Conservation (phyloP, 768 basidiomycete genomes). For the Auriscalpium vulgare region DNA sequence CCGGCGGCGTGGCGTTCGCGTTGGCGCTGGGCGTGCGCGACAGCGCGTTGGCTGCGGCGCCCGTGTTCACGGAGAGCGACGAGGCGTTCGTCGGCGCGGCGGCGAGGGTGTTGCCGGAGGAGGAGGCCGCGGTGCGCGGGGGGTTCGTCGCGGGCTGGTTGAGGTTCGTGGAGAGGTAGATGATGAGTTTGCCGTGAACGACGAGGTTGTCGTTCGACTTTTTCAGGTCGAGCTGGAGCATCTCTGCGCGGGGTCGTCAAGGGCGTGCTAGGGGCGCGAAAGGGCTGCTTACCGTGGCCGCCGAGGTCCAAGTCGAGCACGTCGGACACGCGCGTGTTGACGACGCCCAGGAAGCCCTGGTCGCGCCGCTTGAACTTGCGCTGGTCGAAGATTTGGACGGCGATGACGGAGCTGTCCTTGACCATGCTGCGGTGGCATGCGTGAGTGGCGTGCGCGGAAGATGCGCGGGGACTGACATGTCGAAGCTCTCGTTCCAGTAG, state of each 20-base stretch:
- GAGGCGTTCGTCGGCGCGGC: slow-evolving; percentile 57
- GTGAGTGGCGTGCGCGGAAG: slow-evolving; percentile 1
- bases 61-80: slow-evolving; percentile 48
- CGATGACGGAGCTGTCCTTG: slow-evolving; percentile 95
- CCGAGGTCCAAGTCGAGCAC: slow-evolving; percentile 87
- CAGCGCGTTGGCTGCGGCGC: slow-evolving; percentile 34
- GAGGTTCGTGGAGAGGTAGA: slow-evolving; percentile 92
- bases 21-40: slow-evolving; percentile 66
- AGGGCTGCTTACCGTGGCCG: slow-evolving; percentile 69
- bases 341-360: slow-evolving; percentile 96
- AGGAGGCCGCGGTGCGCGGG: slow-evolving; percentile 59
- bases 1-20: slow-evolving; percentile 41
- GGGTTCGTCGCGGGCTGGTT: slow-evolving; percentile 78
- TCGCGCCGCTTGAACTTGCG: slow-evolving; percentile 98
- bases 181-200: slow-evolving; percentile 95
- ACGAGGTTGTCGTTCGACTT: slow-evolving; percentile 99
- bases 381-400: slow-evolving; percentile 98
- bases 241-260: slow-evolving; percentile 39
- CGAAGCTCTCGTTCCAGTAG: slow-evolving; percentile 98
- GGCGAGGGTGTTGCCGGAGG: slow-evolving; percentile 40
- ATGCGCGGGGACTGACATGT: slow-evolving; percentile 56
- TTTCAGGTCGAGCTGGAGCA: slow-evolving; percentile 93
- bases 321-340: slow-evolving; percentile 88
- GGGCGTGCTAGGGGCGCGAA: neutral
- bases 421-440: slow-evolving; percentile 53